Conservation (phyloP, 2,329 filamentous ascomycete species). For the Talaromyces funiculosus region DNA sequence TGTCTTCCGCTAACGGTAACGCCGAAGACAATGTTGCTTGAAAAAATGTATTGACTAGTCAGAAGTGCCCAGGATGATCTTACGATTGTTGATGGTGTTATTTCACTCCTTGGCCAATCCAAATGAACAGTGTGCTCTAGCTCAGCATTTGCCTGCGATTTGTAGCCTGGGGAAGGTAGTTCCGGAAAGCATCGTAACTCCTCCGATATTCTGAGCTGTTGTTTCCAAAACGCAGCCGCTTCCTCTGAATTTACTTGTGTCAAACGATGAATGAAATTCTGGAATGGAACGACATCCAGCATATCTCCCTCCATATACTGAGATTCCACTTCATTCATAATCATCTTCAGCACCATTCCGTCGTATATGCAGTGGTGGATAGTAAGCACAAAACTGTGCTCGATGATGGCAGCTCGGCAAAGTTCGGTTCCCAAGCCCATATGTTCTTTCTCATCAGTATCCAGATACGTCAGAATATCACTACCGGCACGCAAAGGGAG, state of each 20-base stretch:
- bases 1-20: slow-evolving; percentile 4
- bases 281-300: neutral
- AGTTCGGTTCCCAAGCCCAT: slow-evolving; percentile 2
- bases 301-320: neutral
- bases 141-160: neutral
- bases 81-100: slow-evolving; percentile 15
- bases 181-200: neutral
- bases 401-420: neutral
- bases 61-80: slow-evolving; percentile 10
- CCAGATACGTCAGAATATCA: neutral
- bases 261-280: neutral
- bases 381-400: slow-evolving; percentile 3
- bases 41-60: neutral
- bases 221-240: slow-evolving; percentile 1
- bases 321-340: slow-evolving; percentile 12
- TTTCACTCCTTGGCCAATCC: slow-evolving; percentile 5
- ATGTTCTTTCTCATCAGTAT: neutral
- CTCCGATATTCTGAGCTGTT: neutral
- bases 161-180: neutral
- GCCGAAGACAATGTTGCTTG: slow-evolving; percentile 6
- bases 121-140: neutral
- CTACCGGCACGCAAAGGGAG: neutral
- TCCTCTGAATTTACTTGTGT: neutral
- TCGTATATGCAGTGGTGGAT: slow-evolving; percentile 12
- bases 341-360: slow-evolving; percentile 7